These are phyloP conservation scores for Biscogniauxia sp. DNA, from an alignment of 2,329 filamentous ascomycete genomes.

Conservation along the genomic window DNA sequence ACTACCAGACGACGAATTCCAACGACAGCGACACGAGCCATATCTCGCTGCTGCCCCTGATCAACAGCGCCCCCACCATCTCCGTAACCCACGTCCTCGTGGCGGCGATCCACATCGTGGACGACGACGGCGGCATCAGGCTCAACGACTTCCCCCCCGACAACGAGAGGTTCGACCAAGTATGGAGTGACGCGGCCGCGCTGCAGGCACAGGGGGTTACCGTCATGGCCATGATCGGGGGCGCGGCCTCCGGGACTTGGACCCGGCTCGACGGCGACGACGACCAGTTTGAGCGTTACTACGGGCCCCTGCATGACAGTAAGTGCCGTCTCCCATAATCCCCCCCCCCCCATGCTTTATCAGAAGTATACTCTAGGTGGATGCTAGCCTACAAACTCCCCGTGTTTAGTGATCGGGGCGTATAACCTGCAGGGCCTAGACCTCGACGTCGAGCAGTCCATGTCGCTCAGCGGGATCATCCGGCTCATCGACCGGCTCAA, in stretches of 20 bases:
- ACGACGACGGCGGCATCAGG: slow-evolving; percentile 61
- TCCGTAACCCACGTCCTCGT: slow-evolving; percentile 77
- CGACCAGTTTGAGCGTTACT: slow-evolving; percentile 69
- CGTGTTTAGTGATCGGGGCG: slow-evolving; percentile 50
- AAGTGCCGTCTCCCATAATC: not conserved
- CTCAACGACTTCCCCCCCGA: slow-evolving; percentile 77
- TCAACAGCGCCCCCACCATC: slow-evolving; percentile 44
- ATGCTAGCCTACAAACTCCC: not conserved
- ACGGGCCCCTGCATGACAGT: slow-evolving; percentile 60
- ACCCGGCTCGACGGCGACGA: slow-evolving; percentile 52
- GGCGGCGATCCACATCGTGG: slow-evolving; percentile 81
- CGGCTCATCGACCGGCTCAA: slow-evolving; percentile 66
- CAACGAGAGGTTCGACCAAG: slow-evolving; percentile 63
- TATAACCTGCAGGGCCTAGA: slow-evolving; percentile 68
- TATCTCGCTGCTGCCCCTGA: slow-evolving; percentile 53
- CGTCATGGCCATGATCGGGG: slow-evolving; percentile 83
- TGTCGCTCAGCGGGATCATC: slow-evolving; percentile 64
- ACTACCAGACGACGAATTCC: slow-evolving; percentile 51
- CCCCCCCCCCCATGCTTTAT: too few relatives aligned
- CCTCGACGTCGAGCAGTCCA: slow-evolving; percentile 76
- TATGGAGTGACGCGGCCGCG: slow-evolving; percentile 76
- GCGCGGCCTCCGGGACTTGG: slow-evolving; percentile 75
- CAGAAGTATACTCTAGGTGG: too few relatives aligned
- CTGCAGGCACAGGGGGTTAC: slow-evolving; percentile 74
- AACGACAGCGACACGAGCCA: slow-evolving; percentile 43